Base-by-base conservation (phyloP, 148 eudicot genomes). In the Persicaria tinctoria region DNA sequence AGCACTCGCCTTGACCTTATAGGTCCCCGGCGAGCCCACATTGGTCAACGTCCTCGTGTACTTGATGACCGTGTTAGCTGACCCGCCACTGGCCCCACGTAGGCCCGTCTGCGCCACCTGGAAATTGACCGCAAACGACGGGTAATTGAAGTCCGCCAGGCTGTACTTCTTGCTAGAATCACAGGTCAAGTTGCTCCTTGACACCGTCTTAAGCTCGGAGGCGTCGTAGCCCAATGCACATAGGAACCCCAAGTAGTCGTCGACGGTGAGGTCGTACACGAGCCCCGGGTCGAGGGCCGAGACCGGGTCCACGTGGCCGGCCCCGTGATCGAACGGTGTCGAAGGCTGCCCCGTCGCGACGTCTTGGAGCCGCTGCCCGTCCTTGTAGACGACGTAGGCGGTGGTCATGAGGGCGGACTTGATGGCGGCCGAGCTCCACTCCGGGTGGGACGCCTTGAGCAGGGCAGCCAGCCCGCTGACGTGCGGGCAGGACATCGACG, bases 401-500 rank as follows among this genome's bases (percentile, higher is more conserved):
- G 90, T 87, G 53, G 90, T 87, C 87, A 86, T 86, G 6, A 86
- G 41, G 4, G 89, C 86, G 0, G 88, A 85, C 20, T 79, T 73
- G 12, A 83, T 80, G 70, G 84, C 80, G 7, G 83, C 68, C 0
- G 88, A 87, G 6, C 84, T 83, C 90, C 90, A 87, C 2, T 79
- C 85, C 0, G 87, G 90, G 48, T 83, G 84, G 1, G 80, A 78
- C 0, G 79, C 84, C 47, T 81, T 84, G 48, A 85, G 73, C 56
- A 85, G 73, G 20, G 90, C 90, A 1, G 86, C 87, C 3, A 84
- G 13, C 4, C 89, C 89, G 0, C 81, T 76, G 1, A 84, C 84
- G 72, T 85, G 90, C 6, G 88, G 86, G 68, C 88, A 85, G 0
- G 90, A 73, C 87, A 85, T 87, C 0, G 90, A 87, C 2, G 90